phyloP scores from a whole-genome alignment of 495 filamentous ascomycete genomes.

The Evansstolkia leycettana region DNA sequence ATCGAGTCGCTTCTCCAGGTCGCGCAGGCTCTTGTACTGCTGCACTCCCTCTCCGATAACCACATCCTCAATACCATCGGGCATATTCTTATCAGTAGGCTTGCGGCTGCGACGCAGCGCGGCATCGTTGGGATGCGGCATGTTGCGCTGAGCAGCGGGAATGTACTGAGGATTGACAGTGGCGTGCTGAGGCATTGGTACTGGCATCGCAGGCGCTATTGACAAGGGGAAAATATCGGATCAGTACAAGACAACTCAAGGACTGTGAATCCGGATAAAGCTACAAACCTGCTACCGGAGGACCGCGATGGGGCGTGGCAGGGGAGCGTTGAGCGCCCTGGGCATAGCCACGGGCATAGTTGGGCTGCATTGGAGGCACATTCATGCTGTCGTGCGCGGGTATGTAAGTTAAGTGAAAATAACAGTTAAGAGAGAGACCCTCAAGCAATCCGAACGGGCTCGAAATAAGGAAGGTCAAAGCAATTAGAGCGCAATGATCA shows the following conservation, averaged over 20 bases:
- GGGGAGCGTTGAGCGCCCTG: constrained; percentile 31
- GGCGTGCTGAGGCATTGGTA: constrained; percentile 28
- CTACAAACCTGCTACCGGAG: constrained; percentile 23
- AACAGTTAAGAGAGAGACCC: no score
- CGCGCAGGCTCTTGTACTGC: constrained; percentile 71
- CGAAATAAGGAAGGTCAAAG: no score
- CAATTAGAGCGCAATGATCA: no score
- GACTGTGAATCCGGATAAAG: not conserved
- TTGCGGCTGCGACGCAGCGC: constrained; percentile 70
- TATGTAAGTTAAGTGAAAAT: no score
- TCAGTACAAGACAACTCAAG: constrained; percentile 2
- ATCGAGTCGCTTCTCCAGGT: constrained; percentile 81
- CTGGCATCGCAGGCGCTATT: constrained; percentile 23
- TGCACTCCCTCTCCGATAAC: constrained; percentile 69
- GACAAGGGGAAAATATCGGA: constrained; percentile 5
- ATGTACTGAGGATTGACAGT: constrained; percentile 29
- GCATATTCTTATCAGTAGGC: constrained; percentile 89
- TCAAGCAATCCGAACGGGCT: not conserved
- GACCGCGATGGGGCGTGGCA: constrained; percentile 33
- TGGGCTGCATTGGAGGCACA: constrained; percentile 28
- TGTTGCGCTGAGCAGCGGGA: constrained; percentile 24
- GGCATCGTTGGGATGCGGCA: constrained; percentile 28
- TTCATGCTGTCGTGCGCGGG: constrained; percentile 19
- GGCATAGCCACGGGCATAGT: constrained; percentile 32
- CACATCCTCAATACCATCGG: constrained; percentile 73